Conservation (phyloP, 208 protist species). For the Entamoeba histolytica region DNA sequence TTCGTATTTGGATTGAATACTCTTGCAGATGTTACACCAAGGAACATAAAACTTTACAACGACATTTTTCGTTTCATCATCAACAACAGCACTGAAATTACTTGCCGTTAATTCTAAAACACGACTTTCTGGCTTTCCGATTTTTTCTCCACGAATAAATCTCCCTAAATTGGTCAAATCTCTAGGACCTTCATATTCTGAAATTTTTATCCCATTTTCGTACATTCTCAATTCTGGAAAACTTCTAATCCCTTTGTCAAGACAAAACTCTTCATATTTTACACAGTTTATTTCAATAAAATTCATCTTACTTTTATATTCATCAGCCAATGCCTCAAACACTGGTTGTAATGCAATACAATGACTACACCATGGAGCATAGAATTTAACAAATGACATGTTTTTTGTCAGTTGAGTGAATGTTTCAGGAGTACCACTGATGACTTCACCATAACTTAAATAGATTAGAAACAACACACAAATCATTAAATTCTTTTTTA, state of each 20-base stretch:
- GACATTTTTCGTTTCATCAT: neutral
- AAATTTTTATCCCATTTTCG: neutral
- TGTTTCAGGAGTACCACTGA: neutral
- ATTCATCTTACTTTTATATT: neutral
- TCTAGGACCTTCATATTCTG: neutral
- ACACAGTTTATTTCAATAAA: neutral
- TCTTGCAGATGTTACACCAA: neutral
- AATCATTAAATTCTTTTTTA: too few species aligned
- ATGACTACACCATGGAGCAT: slow-evolving; percentile 13
- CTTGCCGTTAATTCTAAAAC: neutral
- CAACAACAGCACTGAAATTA: neutral
- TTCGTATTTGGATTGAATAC: neutral
- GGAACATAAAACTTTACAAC: neutral
- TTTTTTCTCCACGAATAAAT: neutral
- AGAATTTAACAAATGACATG: slow-evolving; percentile 6
- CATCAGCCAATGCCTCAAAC: neutral
- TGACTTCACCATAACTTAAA: neutral
- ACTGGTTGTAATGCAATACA: neutral
- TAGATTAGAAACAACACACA: too few species aligned
- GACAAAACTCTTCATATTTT: neutral
- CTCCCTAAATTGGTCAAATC: neutral
- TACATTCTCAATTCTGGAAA: neutral
- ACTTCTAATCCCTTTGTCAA: neutral
- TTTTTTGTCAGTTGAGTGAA: neutral
- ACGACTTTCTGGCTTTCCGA: neutral